Evolutionary conservation across 805 yeast species (phyloP), one percentile per base, ranked within the genome.

Genomic region (Wickerhamomyces pijperi): DNA sequence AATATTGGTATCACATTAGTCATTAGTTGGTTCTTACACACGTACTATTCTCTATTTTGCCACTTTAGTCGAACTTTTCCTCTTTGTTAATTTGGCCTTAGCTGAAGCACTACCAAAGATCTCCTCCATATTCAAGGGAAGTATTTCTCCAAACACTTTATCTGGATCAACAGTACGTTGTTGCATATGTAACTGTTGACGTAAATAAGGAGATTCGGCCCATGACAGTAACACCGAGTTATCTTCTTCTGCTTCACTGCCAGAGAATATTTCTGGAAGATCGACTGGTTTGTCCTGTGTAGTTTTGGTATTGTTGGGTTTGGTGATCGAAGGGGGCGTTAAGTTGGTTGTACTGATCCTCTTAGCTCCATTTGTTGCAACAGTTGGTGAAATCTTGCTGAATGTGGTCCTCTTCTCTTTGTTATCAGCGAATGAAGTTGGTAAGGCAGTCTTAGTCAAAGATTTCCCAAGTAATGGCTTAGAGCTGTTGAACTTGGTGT

Each of bases 131-230:
- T 76, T 72, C 42, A 82, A 60, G 2, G 77, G 77, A 0, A 82
- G 81, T 25, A 82, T 71, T 6, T 82, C 79, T 0, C 94, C 95
- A 60, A 86, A 84, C 1, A 85, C 71, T 16, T 66, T 54, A 44
- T 68, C 75, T 0, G 92, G 88, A 50, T 85, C 79, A 43, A 79
- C 60, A 11, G 29, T 8, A 21, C 53, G 55, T 51, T 76, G 80
- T 42, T 68, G 72, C 18, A 58, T 51, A 19, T 58, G 45, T 31
- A 77, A 58, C 28, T 67, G 61, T 23, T 63, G 61, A 34, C 67
- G 65, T 38, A 78, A 54, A 42, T 68, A 71, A 4, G 82, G 79
- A 2, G 81, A 68, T 40, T 67, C 63, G 3, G 83, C 84, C 85
- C 85, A 78, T 33, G 69, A 70, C 33, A 68, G 68, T 34, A 76